Evolutionary conservation across 1,284 basidiomycete species (phyloP), one percentile per base, ranked within the genome.

Genomic region (Trichosporon ovoides): DNA sequence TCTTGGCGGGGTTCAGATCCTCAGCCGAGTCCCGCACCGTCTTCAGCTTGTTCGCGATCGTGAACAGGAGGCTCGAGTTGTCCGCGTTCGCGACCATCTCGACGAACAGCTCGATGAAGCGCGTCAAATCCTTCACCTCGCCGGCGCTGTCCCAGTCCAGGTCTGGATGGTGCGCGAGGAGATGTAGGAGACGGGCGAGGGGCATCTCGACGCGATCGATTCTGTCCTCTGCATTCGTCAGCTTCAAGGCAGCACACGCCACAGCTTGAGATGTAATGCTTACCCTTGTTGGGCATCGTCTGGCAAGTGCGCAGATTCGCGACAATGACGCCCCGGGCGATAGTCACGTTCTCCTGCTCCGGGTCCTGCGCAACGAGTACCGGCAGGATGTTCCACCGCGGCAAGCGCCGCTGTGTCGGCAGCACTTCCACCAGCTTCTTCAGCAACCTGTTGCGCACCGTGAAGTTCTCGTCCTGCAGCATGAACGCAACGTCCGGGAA

Each of bases 341-440:
- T 9, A 9, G 51, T 37, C 14, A 70, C 60, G 36, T 94, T 82
- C 60, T 95, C 91, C 24, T 78, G 76, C 66, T 97, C 94, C 0
- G 95, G 95, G 76, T 99, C 96, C 63, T 91, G 87, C 0, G 92
- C 88, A 0, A 88, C 87, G 35, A 99, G 77, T 78, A 96, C 94
- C 0, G 89, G 85, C 60, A 96, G 83, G 40, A 91, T 80, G 68
- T 93, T 89, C 79, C 87, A 97, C 22, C 84, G 81, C 0, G 86
- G 72, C 16, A 85, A 82, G 10, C 95, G 79, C 72, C 85, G 84
- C 35, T 84, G 82, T 9, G 77, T 73, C 31, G 82, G 80, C 12
- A 92, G 75, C 35, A 89, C 80, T 5, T 80, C 72, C 6, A 87
- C 77, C 5, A 95, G 79, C 76, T 94, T 95, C 50, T 81, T 83